Conservation (phyloP, 768 basidiomycete genomes). For the Podaxis sp. region DNA sequence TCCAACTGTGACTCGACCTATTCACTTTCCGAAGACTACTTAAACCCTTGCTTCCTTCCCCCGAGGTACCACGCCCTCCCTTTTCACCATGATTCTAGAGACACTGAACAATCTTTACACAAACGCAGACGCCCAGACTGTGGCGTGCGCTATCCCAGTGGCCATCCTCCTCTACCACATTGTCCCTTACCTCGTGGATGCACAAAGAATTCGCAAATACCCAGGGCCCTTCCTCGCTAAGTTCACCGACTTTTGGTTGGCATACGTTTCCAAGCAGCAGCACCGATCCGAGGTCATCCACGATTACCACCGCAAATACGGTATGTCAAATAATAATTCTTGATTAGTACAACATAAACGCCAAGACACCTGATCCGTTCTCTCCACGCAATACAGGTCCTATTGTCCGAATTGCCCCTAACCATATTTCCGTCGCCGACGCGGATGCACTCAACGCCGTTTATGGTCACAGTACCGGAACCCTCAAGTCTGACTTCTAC, state of each 20-base stretch:
- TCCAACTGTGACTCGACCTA: not conserved
- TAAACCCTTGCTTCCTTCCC: not conserved
- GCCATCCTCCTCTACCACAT: constrained; percentile 38
- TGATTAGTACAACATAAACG: not conserved
- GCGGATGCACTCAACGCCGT: constrained; percentile 73
- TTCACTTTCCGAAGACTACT: constrained; percentile 2
- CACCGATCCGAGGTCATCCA: constrained; percentile 78
- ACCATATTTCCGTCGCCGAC: constrained; percentile 75
- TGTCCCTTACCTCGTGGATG: constrained; percentile 55
- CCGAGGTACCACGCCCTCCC: not conserved
- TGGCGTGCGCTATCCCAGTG: constrained; percentile 21
- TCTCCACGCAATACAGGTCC: constrained; percentile 40
- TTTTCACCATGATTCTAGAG: constrained; percentile 1
- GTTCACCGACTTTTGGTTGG: constrained; percentile 76
- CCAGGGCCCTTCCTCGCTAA: constrained; percentile 74
- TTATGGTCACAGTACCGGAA: constrained; percentile 84
- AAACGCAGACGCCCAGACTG: not conserved
- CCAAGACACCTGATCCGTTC: not conserved
- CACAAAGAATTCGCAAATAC: constrained; percentile 54
- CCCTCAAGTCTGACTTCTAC: constrained; percentile 75
- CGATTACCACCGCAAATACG: constrained; percentile 69
- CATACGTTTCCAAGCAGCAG: constrained; percentile 57
- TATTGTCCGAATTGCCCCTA: constrained; percentile 71
- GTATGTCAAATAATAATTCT: constrained; percentile 35
- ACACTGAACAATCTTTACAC: not conserved